These are phyloP conservation scores for Lophium mytilinum DNA, from an alignment of 495 filamentous ascomycete species.

Conservation along the genomic window DNA sequence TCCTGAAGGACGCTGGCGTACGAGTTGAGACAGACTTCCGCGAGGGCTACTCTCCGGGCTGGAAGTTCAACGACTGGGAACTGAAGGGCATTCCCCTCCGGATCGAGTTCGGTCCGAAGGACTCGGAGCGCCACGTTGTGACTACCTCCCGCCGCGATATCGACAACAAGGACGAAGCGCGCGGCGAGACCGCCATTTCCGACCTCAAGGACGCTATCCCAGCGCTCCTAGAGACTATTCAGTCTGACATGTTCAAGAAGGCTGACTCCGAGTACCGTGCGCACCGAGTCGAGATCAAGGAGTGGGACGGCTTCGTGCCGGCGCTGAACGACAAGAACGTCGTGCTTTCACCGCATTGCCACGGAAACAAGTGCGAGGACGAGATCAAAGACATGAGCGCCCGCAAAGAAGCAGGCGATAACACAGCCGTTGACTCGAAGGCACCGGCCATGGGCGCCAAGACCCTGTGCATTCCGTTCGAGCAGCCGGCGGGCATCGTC, in stretches of 20 bases:
- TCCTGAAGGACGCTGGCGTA: constrained; percentile 36
- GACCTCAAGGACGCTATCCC: constrained; percentile 64
- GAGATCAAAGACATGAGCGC: constrained; percentile 84
- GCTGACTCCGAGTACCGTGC: constrained; percentile 66
- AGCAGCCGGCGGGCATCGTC: constrained; percentile 76
- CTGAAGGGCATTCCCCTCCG: constrained; percentile 88
- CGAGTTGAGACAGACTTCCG: constrained; percentile 62
- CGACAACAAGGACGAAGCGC: constrained; percentile 55
- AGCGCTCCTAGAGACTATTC: constrained; percentile 79
- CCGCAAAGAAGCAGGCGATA: constrained; percentile 55
- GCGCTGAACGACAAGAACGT: constrained; percentile 87
- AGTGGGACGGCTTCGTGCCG: constrained; percentile 86
- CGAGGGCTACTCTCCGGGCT: constrained; percentile 84
- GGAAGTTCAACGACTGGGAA: constrained; percentile 98
- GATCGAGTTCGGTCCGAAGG: constrained; percentile 91
- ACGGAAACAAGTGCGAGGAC: constrained; percentile 78
- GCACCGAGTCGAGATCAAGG: constrained; percentile 71
- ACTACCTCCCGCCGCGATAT: constrained; percentile 80
- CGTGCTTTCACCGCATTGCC: constrained; percentile 77
- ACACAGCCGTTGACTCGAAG: constrained; percentile 59
- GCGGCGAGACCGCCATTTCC: constrained; percentile 59
- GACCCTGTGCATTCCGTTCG: constrained; percentile 93
- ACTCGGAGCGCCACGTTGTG: constrained; percentile 73
- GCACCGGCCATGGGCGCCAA: constrained; percentile 96
- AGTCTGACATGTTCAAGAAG: constrained; percentile 73